Conservation (phyloP, 2,329 filamentous ascomycete genomes). For the Achaetomium macrosporum region DNA sequence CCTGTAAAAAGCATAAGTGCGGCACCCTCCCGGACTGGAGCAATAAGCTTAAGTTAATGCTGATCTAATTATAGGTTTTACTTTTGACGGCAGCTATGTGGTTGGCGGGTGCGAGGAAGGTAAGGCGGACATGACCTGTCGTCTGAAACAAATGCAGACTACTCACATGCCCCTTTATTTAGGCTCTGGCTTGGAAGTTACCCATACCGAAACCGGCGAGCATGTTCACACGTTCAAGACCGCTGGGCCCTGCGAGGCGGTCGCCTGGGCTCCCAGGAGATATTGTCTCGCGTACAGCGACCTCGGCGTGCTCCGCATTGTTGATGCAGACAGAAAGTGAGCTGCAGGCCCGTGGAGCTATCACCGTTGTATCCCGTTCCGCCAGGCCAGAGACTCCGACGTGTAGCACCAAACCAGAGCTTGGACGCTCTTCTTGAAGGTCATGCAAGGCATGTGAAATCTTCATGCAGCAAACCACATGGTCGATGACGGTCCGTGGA, state of each 20-base stretch:
- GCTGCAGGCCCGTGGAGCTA: neutral
- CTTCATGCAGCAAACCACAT: no score
- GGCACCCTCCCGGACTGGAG: conserved; percentile 24
- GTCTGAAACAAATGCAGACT: conserved; percentile 5
- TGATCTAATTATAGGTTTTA: conserved; percentile 52
- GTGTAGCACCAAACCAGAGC: neutral
- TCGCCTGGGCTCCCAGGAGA: conserved; percentile 69
- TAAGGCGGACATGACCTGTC: conserved; percentile 25
- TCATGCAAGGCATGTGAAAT: no score
- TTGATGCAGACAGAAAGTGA: conserved; percentile 46
- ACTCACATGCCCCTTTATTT: conserved; percentile 16
- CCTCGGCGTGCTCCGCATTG: conserved; percentile 60
- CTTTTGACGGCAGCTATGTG: conserved; percentile 70
- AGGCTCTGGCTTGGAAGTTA: conserved; percentile 61
- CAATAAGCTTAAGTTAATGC: conserved; percentile 14
- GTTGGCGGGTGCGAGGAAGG: conserved; percentile 70
- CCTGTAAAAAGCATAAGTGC: conserved; percentile 63
- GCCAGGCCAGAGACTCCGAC: neutral
- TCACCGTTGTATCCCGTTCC: neutral
- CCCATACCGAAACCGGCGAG: conserved; percentile 68
- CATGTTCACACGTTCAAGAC: conserved; percentile 68
- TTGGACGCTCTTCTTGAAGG: no score
- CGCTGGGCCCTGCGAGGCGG: conserved; percentile 55
- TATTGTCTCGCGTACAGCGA: conserved; percentile 73
- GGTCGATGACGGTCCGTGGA: no score